Conservation (phyloP, 345 rosid genomes). For the Brassica nigra region DNA sequence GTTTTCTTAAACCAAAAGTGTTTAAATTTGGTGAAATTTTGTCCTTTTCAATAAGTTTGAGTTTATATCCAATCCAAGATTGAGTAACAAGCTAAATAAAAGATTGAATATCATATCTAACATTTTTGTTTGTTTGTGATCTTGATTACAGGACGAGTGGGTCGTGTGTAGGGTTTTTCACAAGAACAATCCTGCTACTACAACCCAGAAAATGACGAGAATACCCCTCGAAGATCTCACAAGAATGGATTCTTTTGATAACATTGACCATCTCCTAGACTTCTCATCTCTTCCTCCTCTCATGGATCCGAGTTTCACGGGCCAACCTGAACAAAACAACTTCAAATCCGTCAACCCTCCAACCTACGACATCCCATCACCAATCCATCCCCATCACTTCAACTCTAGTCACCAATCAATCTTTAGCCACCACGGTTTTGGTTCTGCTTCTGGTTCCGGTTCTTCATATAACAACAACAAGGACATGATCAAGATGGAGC, state of each 20-base stretch:
- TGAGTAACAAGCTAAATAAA: constrained; percentile 10
- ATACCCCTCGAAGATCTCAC: constrained; percentile 36
- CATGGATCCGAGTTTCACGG: constrained; percentile 33
- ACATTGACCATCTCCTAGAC: constrained; percentile 43
- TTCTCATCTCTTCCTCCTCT: constrained; percentile 45
- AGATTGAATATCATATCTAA: constrained; percentile 19
- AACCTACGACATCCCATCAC: constrained; percentile 28
- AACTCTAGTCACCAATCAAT: constrained; percentile 26
- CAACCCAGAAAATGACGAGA: constrained; percentile 36
- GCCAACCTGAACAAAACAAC: constrained; percentile 28
- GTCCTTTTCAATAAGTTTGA: constrained; percentile 27
- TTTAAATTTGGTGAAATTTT: constrained; percentile 24
- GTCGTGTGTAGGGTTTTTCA: constrained; percentile 93
- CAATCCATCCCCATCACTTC: constrained; percentile 20
- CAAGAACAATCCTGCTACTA: constrained; percentile 53
- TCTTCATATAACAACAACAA: constrained; percentile 17
- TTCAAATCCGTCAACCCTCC: constrained; percentile 38
- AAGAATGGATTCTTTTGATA: constrained; percentile 39
- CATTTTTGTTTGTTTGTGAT: constrained; percentile 1
- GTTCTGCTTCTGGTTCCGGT: constrained; percentile 21
- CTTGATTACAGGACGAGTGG: constrained; percentile 84
- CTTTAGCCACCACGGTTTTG: constrained; percentile 31
- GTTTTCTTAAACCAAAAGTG: constrained; percentile 31
- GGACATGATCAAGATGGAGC: constrained; percentile 43
- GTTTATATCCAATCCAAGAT: constrained; percentile 22